Conservation (phyloP, 805 yeast genomes). For the Saturnispora gosingensis region DNA sequence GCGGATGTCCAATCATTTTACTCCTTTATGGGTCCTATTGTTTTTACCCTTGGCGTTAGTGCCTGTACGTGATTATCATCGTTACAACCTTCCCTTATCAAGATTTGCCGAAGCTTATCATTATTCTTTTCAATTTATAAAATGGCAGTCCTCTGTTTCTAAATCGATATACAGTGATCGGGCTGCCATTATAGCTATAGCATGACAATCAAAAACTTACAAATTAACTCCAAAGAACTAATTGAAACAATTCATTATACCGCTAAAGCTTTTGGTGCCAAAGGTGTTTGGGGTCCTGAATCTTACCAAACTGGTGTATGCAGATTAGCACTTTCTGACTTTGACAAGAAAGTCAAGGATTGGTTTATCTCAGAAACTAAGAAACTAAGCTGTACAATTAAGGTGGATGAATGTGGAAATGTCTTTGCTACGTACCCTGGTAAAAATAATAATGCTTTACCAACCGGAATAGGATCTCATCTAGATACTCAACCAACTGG, state of each 20-base stretch:
- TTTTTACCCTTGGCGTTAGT: neutral
- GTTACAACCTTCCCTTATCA: neutral
- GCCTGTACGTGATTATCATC: neutral
- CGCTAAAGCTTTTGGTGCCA: conserved; percentile 50
- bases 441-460: conserved; percentile 32
- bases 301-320: conserved; percentile 59
- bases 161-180: too few relatives aligned
- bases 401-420: conserved; percentile 58
- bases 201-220: conserved; percentile 8
- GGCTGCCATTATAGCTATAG: neutral
- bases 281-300: conserved; percentile 48
- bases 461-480: conserved; percentile 67
- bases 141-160: neutral
- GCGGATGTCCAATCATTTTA: neutral
- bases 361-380: conserved; percentile 52
- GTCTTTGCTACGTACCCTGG: conserved; percentile 62
- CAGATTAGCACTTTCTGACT: conserved; percentile 51
- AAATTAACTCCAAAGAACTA: conserved; percentile 21
- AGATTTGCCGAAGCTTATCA: neutral
- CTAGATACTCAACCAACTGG: conserved; percentile 74
- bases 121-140: neutral
- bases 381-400: conserved; percentile 46
- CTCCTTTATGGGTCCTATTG: too few relatives aligned
- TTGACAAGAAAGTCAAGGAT: conserved; percentile 54
- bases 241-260: conserved; percentile 54